These are phyloP conservation scores for Melanogaster broomeanus DNA, from an alignment of 768 basidiomycete species.

Conservation along the genomic window DNA sequence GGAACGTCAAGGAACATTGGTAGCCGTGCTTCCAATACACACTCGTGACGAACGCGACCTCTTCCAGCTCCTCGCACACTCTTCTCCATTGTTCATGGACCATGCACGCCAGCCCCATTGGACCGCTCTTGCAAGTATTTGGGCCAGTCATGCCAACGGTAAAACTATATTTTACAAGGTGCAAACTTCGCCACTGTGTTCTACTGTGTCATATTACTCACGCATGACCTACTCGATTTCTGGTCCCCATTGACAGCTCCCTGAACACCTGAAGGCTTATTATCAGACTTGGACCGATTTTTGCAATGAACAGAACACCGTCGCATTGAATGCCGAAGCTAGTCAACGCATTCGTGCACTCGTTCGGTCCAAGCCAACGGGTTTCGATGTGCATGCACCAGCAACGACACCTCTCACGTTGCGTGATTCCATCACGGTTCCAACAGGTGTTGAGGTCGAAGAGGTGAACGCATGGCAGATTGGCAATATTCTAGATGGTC, in stretches of 20 bases:
- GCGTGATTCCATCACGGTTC: background rate
- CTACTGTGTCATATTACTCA: background rate
- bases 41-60: slow-evolving; percentile 23
- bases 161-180: slow-evolving; percentile 15
- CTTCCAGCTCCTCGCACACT: slow-evolving; percentile 11
- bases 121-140: slow-evolving; percentile 6
- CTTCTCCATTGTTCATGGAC: background rate
- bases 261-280: slow-evolving; percentile 10
- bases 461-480: background rate
- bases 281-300: slow-evolving; percentile 4
- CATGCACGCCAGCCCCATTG: slow-evolving; percentile 12
- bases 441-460: background rate
- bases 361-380: background rate
- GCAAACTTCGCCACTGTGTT: background rate
- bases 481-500: background rate
- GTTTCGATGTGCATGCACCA: background rate
- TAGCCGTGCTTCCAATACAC: slow-evolving; percentile 30
- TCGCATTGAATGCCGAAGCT: background rate
- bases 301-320: background rate
- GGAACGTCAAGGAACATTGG: slow-evolving; percentile 23
- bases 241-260: background rate
- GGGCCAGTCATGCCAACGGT: slow-evolving; percentile 9
- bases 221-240: background rate
- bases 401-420: background rate
- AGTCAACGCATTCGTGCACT: background rate